A percentile compares a stretch with the other conserved stretches of the same genome.
These are phyloP conservation scores for Scheffersomyces parashehatae DNA, from an alignment of 1,139 yeast genomes.

Conservation along the genomic window DNA sequence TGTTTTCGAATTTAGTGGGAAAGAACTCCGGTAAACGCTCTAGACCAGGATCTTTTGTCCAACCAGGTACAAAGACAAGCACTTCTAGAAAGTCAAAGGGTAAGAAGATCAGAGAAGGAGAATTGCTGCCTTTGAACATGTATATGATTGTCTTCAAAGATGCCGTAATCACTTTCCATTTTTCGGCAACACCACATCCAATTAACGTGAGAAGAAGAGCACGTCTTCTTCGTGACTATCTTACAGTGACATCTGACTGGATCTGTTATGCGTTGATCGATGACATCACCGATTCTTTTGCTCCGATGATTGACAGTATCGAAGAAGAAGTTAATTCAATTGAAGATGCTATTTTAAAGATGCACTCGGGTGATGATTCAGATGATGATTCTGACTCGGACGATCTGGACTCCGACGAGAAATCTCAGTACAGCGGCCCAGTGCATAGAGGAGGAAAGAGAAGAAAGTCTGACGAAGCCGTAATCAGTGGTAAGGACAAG, in stretches of 20 bases:
- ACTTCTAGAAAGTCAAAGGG: slow-evolving; percentile 28
- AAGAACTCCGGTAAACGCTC: slow-evolving; percentile 1
- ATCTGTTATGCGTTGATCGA: slow-evolving; percentile 94
- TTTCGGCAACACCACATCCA: slow-evolving; percentile 94
- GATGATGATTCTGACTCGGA: slow-evolving; percentile 32
- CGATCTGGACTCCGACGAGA: slow-evolving; percentile 8
- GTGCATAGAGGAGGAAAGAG: neutral
- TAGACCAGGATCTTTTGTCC: neutral
- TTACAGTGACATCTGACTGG: slow-evolving; percentile 94
- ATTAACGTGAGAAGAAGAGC: slow-evolving; percentile 94
- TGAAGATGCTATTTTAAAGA: slow-evolving; percentile 83
- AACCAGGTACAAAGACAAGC: slow-evolving; percentile 13
- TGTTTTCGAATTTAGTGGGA: slow-evolving; percentile 13
- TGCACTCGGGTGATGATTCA: slow-evolving; percentile 70
- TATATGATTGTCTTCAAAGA: slow-evolving; percentile 88
- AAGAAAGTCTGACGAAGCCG: slow-evolving; percentile 1
- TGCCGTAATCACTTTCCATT: slow-evolving; percentile 92
- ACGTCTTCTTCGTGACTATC: slow-evolving; percentile 78
- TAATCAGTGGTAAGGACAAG: slow-evolving; percentile 1
- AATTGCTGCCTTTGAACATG: slow-evolving; percentile 87
- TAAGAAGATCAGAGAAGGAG: slow-evolving; percentile 60
- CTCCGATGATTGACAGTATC: slow-evolving; percentile 91
- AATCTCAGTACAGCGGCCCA: neutral
- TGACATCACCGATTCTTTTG: slow-evolving; percentile 96
- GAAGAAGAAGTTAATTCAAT: slow-evolving; percentile 91